These are phyloP conservation scores for Suillus placidus DNA, from an alignment of 768 basidiomycete species.

Conservation along the genomic window DNA sequence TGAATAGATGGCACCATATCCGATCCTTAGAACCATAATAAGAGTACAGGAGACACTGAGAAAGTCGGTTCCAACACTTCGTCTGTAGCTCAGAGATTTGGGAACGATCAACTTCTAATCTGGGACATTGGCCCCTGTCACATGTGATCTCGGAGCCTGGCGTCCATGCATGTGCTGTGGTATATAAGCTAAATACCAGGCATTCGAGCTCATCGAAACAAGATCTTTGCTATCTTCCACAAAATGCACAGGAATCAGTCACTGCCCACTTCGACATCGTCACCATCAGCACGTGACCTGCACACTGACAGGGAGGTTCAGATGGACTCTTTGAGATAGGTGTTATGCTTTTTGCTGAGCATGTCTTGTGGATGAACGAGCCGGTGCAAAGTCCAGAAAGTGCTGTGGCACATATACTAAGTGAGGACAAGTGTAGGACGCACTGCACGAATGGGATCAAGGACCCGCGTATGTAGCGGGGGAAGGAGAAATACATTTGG, in stretches of 20 bases:
- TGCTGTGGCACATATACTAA: background rate
- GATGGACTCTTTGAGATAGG: background rate
- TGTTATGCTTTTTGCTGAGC: background rate
- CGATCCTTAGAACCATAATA: conserved; percentile 33
- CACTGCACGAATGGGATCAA: background rate
- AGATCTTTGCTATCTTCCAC: too few species aligned
- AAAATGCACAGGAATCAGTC: background rate
- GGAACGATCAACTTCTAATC: background rate
- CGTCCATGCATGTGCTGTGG: background rate
- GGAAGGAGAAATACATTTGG: background rate
- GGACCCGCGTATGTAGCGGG: background rate
- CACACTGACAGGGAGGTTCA: background rate
- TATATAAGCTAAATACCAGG: background rate
- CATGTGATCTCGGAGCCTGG: background rate
- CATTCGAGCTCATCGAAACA: too few species aligned
- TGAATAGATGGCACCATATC: conserved; percentile 29
- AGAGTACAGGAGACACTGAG: background rate
- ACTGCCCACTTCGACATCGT: background rate
- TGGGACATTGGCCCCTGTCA: background rate
- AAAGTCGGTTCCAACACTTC: background rate
- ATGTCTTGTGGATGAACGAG: background rate
- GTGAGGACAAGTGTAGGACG: background rate
- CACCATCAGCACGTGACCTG: background rate
- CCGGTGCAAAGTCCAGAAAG: background rate
- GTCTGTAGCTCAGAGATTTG: background rate